Percentiles rank a stretch among this genome's conserved stretches.
These are phyloP conservation scores for Mycocentrospora acerina DNA, from an alignment of 2,329 filamentous ascomycete species.

Conservation along the genomic window DNA sequence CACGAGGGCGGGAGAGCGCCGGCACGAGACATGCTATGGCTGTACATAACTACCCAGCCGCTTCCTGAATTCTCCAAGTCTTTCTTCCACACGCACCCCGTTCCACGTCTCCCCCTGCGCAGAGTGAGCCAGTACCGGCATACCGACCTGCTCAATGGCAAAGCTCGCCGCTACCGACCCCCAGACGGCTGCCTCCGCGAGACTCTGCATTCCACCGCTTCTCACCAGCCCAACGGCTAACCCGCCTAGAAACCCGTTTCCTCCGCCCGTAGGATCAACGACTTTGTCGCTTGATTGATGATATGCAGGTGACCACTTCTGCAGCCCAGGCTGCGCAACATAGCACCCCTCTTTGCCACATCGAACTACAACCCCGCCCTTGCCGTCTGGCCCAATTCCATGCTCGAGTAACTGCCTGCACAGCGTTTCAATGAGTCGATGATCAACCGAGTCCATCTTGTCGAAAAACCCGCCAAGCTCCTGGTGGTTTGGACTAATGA, in stretches of 20 bases:
- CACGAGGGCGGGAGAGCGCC: slow-evolving; percentile 7
- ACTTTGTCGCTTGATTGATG: slow-evolving; percentile 62
- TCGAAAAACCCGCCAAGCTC: slow-evolving; percentile 89
- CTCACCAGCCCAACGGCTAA: slow-evolving; percentile 58
- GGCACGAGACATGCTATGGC: slow-evolving; percentile 31
- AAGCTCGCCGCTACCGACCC: slow-evolving; percentile 85
- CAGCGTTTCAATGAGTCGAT: slow-evolving; percentile 44
- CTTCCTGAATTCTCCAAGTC: slow-evolving; percentile 46
- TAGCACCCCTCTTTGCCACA: slow-evolving; percentile 72
- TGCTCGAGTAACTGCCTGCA: slow-evolving; percentile 39
- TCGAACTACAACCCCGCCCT: slow-evolving; percentile 66
- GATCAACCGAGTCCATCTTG: slow-evolving; percentile 38
- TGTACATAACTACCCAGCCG: slow-evolving; percentile 43
- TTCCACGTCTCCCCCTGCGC: slow-evolving; percentile 51
- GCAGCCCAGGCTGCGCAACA: slow-evolving; percentile 42
- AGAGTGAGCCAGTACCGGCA: slow-evolving; percentile 59
- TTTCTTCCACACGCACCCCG: slow-evolving; percentile 44
- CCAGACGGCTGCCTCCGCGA: slow-evolving; percentile 74
- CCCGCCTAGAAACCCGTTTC: slow-evolving; percentile 80
- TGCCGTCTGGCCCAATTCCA: slow-evolving; percentile 37
- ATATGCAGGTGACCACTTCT: slow-evolving; percentile 76
- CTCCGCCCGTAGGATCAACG: slow-evolving; percentile 90
- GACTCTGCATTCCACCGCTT: slow-evolving; percentile 46
- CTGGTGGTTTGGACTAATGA: slow-evolving; percentile 78
- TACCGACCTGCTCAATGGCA: slow-evolving; percentile 90